Base-by-base conservation (phyloP, 148 eudicot species). In the Rheum nobile region DNA sequence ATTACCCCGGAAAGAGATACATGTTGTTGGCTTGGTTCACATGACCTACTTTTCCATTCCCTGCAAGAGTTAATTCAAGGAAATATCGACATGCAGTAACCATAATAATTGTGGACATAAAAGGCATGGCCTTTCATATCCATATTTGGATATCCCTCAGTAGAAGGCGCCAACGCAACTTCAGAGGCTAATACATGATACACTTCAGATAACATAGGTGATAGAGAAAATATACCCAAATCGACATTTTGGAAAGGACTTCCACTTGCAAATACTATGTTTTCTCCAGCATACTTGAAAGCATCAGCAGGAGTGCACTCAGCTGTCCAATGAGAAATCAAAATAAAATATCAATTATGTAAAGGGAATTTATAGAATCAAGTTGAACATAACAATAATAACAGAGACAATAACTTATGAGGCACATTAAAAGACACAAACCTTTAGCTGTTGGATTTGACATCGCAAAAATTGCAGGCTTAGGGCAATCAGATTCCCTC, bases 21-120 rank as follows among this genome's bases (percentile, higher is more conserved):
- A 96, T 96, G 82, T 96, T 96, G 83, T 96, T 96, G 55, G 99
- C 99, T 87, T 96, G 99, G 80, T 96, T 96, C 72, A 96, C 99
- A 82, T 96, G 88, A 72, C 99, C 96, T 41, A 89, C 75, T 82
- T 85, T 96, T 26, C 99, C 99, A 82, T 96, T 92, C 43, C 94
- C 99, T 96, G 87, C 76, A 76, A 57, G 37, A 34, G 13, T 61
- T 31, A 31, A 28, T 57, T 65, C 41, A 32, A 14, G 32, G 41
- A 65, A 63, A 65, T 32, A 32, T 65, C 41, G 32, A 8, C 6
- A 32, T 31, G 70, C 32, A 16, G 70, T 6, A 32, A 34, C 67
- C 35, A 55, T 55, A 26, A 26, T 22, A 26, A 26, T 24, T 8
- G 14, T 48, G 1, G 6, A 50, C 24, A n/a, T n/a, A 55, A 55